Evolutionary conservation across 176 grass and related monocot species (phyloP).

Genomic region (Aegilops sharonensis): DNA sequence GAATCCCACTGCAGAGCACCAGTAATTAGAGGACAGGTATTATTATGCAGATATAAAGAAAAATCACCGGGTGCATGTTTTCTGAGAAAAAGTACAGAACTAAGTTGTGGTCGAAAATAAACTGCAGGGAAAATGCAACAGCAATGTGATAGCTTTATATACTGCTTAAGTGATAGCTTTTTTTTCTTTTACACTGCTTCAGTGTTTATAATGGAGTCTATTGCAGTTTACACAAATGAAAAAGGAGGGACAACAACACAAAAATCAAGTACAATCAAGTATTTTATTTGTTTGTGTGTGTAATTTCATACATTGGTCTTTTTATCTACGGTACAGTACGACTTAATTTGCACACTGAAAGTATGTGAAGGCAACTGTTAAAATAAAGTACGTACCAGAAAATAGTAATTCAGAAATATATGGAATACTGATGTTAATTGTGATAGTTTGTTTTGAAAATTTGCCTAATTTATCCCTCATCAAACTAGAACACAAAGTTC

Average conservation of each 20-base stretch:
- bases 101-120: slow-evolving; percentile 9
- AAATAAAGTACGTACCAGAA: slow-evolving; percentile 6
- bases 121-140: slow-evolving; percentile 5
- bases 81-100: background rate
- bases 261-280: background rate
- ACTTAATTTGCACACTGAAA: background rate
- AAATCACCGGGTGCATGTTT: background rate
- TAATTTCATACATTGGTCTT: background rate
- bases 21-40: slow-evolving; percentile 9
- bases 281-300: background rate
- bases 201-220: background rate
- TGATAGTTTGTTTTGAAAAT: background rate
- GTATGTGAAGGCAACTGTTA: background rate
- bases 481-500: background rate
- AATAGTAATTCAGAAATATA: slow-evolving; percentile 19
- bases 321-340: background rate
- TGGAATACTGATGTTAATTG: background rate
- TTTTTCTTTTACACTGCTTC: background rate
- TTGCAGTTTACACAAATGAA: slow-evolving; percentile 17
- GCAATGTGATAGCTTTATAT: background rate
- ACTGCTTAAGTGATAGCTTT: background rate
- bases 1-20: slow-evolving; percentile 65
- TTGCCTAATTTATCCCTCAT: background rate
- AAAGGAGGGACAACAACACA: background rate
- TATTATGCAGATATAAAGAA: slow-evolving; percentile 28